These are phyloP conservation scores for Syzygium malaccense DNA, from an alignment of 441 rosid genomes.

Conservation along the genomic window DNA sequence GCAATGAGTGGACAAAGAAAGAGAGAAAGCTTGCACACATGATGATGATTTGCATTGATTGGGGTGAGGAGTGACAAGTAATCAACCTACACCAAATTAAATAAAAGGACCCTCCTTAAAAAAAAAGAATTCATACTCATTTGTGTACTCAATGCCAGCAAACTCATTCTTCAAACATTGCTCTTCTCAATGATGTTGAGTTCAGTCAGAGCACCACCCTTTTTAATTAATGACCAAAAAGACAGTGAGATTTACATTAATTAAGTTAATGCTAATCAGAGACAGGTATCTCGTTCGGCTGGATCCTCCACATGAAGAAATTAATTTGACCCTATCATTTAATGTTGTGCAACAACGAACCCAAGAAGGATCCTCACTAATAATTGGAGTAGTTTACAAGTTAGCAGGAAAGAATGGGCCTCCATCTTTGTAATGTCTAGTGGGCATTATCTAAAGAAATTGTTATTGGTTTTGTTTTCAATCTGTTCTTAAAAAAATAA, in stretches of 20 bases:
- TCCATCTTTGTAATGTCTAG: neutral
- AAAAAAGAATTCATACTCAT: neutral
- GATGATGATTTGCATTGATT: constrained; percentile 26
- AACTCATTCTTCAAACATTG: neutral
- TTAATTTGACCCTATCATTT: neutral
- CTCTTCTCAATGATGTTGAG: neutral
- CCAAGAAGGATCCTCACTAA: neutral
- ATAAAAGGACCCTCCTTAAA: neutral
- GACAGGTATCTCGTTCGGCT: neutral
- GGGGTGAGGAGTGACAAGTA: constrained; percentile 16
- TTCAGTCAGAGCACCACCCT: neutral
- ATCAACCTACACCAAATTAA: constrained; percentile 14
- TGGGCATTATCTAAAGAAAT: neutral
- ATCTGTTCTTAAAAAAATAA: neutral
- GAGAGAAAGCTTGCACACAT: neutral
- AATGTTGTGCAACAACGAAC: neutral
- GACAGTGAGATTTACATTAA: neutral
- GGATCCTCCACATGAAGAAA: neutral
- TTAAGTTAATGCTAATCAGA: neutral
- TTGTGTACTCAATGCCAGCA: constrained; percentile 1
- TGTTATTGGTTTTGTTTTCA: neutral
- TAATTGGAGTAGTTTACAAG: neutral
- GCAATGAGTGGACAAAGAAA: neutral
- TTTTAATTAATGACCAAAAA: neutral
- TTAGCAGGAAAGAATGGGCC: neutral